These are phyloP conservation scores for Trichoderma guizhouense DNA, from an alignment of 2,329 filamentous ascomycete genomes.

Conservation along the genomic window DNA sequence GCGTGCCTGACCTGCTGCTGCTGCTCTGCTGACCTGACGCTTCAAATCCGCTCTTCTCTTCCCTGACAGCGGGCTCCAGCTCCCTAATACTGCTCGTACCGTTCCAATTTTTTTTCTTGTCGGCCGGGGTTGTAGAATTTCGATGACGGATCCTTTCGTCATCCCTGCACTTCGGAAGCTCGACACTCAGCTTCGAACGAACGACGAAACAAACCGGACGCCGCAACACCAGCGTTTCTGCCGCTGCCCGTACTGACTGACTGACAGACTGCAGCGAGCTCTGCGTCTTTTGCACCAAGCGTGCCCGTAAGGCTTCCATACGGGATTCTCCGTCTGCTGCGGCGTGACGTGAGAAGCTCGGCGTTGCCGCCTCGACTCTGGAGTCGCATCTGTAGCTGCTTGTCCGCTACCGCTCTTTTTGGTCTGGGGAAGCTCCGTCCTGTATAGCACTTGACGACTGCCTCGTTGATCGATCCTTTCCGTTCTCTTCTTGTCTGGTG, in stretches of 20 bases:
- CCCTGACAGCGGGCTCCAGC: slow-evolving; percentile 12
- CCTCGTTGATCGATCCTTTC: slow-evolving; percentile 10
- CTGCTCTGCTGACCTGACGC: neutral
- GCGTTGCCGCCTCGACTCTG: neutral
- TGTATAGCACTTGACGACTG: slow-evolving; percentile 1
- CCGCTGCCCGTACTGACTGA: neutral
- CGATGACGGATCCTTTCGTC: slow-evolving; percentile 17
- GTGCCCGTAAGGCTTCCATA: neutral
- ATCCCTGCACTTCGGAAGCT: slow-evolving; percentile 9
- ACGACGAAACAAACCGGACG: slow-evolving; percentile 6
- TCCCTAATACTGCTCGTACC: neutral
- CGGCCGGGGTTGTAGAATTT: slow-evolving; percentile 16
- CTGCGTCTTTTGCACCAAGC: slow-evolving; percentile 7
- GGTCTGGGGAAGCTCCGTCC: slow-evolving; percentile 11
- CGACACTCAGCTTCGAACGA: slow-evolving; percentile 8
- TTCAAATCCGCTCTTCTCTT: neutral
- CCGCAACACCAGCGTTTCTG: slow-evolving; percentile 2
- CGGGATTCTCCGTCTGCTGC: neutral
- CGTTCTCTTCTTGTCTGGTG: neutral
- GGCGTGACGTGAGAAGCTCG: neutral
- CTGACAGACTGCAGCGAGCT: neutral
- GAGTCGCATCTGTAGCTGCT: neutral
- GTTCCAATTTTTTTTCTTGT: neutral
- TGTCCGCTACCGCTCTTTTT: slow-evolving; percentile 5
- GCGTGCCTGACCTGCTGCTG: neutral